Conservation (phyloP, 2,329 filamentous ascomycete genomes). For the Penicillium polonicum region DNA sequence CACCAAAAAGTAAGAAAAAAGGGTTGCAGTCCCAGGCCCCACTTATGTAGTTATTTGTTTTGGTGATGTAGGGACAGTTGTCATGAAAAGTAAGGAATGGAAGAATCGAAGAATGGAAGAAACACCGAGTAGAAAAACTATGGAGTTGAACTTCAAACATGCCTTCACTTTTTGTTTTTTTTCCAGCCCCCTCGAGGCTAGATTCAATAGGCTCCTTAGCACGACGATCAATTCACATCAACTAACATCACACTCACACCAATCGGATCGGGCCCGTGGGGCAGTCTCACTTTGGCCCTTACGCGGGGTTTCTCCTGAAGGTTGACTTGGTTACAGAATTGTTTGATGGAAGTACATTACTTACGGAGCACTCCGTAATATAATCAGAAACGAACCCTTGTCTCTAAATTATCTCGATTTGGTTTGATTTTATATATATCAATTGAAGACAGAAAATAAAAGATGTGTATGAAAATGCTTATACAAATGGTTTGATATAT, state of each 20-base stretch:
- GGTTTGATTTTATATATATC: too few relatives aligned
- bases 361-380: too few relatives aligned
- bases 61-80: neutral
- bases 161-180: neutral
- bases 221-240: conserved; percentile 2
- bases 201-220: conserved; percentile 5
- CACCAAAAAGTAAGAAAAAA: neutral
- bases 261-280: conserved; percentile 1
- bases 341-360: too few relatives aligned
- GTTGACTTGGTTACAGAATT: neutral
- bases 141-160: neutral
- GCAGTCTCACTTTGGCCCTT: neutral
- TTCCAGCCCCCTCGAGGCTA: conserved; percentile 1
- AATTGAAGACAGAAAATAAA: too few relatives aligned
- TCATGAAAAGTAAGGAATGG: conserved; percentile 7
- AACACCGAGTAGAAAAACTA: neutral
- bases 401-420: neutral
- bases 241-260: neutral
- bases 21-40: neutral
- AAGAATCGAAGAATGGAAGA: conserved; percentile 6
- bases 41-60: conserved; percentile 12
- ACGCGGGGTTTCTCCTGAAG: conserved; percentile 1
- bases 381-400: neutral
- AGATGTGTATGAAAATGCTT: too few relatives aligned
- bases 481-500: neutral